Percentiles rank a stretch among this genome's conserved stretches.
These are phyloP conservation scores for Pholiota molesta DNA, from an alignment of 768 basidiomycete species.

Conservation along the genomic window DNA sequence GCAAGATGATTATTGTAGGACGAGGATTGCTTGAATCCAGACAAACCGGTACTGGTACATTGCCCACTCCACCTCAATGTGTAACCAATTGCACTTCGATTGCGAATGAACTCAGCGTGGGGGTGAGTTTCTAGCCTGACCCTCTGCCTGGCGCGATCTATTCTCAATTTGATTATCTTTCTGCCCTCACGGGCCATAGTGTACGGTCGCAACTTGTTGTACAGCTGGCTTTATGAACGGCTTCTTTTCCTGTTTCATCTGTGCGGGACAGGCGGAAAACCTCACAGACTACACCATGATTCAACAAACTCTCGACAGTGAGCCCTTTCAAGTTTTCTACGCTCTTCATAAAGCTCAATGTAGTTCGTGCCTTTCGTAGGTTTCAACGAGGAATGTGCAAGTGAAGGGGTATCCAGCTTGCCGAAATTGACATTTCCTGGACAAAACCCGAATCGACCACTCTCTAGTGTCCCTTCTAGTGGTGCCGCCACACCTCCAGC, in stretches of 20 bases:
- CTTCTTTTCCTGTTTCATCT: constrained; percentile 46
- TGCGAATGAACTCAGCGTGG: constrained; percentile 14
- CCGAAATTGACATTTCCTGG: constrained; percentile 34
- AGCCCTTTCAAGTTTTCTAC: neutral
- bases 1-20: neutral
- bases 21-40: constrained; percentile 14
- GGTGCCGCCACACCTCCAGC: neutral
- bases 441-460: constrained; percentile 31
- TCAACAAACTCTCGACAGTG: constrained; percentile 40
- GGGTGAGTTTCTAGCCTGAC: constrained; percentile 11
- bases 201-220: constrained; percentile 39
- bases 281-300: constrained; percentile 31
- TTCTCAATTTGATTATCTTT: neutral
- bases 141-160: neutral
- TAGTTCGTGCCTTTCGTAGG: neutral
- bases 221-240: constrained; percentile 36
- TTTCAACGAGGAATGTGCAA: constrained; percentile 16
- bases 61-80: constrained; percentile 33
- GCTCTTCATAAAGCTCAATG: neutral
- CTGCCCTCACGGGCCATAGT: constrained; percentile 9
- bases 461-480: constrained; percentile 14
- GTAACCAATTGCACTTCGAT: constrained; percentile 32
- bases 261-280: constrained; percentile 34
- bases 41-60: constrained; percentile 19
- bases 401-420: constrained; percentile 20